phyloP scores from a whole-genome alignment of 495 filamentous ascomycete genomes.

The Trichoderma orchidacearum region DNA sequence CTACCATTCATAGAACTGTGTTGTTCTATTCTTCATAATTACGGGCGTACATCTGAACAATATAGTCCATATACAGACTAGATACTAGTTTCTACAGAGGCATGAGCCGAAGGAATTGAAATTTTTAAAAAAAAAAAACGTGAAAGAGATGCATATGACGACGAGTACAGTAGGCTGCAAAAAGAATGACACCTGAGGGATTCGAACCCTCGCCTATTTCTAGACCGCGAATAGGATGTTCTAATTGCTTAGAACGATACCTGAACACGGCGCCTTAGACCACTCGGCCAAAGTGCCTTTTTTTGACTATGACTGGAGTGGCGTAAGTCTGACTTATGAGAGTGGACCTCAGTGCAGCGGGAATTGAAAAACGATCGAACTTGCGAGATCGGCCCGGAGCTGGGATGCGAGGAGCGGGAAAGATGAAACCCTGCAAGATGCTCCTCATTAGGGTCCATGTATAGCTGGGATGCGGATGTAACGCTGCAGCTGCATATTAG shows the following conservation, averaged over 20 bases:
- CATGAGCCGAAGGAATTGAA: too few species aligned
- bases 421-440: background rate
- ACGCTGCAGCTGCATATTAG: background rate
- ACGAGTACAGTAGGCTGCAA: background rate
- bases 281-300: background rate
- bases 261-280: background rate
- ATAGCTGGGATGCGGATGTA: background rate
- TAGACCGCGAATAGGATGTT: background rate
- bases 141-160: too few species aligned
- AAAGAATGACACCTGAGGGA: conserved; percentile 1
- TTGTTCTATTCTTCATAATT: background rate
- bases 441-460: background rate
- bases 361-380: too few species aligned
- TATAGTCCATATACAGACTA: background rate
- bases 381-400: too few species aligned
- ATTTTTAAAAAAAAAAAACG: too few species aligned
- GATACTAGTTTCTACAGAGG: too few species aligned
- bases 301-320: background rate
- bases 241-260: background rate
- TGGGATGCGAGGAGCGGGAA: background rate
- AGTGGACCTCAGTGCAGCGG: background rate
- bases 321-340: background rate
- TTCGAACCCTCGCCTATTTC: conserved; percentile 1
- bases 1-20: background rate
- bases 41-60: background rate